Conservation (phyloP, 2,329 filamentous ascomycete genomes). For the Ascochyta viciae-villosae region DNA sequence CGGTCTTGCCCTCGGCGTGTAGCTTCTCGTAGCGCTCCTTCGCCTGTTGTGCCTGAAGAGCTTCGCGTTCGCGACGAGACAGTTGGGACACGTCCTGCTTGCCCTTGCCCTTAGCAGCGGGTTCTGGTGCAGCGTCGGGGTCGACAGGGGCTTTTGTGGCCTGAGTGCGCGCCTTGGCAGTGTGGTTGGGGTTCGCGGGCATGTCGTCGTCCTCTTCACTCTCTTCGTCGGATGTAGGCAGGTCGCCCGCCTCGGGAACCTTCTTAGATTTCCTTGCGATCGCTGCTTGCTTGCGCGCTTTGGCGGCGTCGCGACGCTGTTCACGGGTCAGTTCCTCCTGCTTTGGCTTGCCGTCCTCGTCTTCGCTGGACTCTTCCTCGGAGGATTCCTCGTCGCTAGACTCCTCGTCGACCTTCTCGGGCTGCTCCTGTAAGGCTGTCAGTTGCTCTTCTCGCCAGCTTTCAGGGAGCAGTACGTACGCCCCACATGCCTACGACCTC, state of each 20-base stretch:
- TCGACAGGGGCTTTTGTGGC: constrained; percentile 61
- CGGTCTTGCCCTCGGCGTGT: constrained; percentile 94
- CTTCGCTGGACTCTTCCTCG: constrained; percentile 52
- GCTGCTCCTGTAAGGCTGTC: constrained; percentile 38
- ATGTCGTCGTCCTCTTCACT: constrained; percentile 63
- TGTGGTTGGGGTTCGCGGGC: constrained; percentile 92
- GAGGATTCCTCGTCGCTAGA: constrained; percentile 52
- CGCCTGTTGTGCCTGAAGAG: constrained; percentile 83
- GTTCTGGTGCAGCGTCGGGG: constrained; percentile 55
- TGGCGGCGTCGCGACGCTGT: constrained; percentile 84
- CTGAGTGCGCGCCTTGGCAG: constrained; percentile 70
- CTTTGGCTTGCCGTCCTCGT: constrained; percentile 52
- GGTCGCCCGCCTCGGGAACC: constrained; percentile 80
- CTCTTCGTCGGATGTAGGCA: constrained; percentile 74
- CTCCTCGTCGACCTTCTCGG: constrained; percentile 61
- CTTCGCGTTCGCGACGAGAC: constrained; percentile 74
- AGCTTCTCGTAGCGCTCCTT: constrained; percentile 91
- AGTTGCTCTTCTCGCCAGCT: constrained; percentile 15
- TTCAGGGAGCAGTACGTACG: constrained; percentile 54
- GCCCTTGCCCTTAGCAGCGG: constrained; percentile 61
- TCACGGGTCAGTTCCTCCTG: constrained; percentile 76
- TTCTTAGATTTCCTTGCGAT: constrained; percentile 76
- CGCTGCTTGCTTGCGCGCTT: constrained; percentile 89
- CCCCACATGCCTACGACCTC: constrained; percentile 90
- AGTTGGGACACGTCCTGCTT: constrained; percentile 64